Conservation (phyloP, 345 rosid species). For the Aurinia saxatilis region DNA sequence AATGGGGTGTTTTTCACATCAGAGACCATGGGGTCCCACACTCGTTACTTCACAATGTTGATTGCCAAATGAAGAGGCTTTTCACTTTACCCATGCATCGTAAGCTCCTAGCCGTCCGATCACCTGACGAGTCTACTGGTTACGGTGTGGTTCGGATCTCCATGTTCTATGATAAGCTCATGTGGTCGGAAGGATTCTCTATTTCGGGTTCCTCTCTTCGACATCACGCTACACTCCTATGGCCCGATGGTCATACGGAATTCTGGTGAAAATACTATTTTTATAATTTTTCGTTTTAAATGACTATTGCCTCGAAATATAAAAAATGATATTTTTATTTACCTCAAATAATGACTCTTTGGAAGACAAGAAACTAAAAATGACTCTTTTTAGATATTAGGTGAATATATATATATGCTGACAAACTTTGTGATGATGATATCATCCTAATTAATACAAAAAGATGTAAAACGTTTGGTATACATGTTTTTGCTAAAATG, state of each 20-base stretch:
- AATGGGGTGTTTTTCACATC: slow-evolving; percentile 74
- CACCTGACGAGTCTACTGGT: slow-evolving; percentile 46
- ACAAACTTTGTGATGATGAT: too few relatives aligned
- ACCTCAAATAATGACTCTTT: neutral
- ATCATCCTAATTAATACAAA: too few relatives aligned
- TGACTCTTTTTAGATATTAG: neutral
- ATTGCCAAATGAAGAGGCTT: slow-evolving; percentile 36
- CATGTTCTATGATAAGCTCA: slow-evolving; percentile 51
- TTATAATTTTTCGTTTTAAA: neutral
- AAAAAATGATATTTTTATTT: neutral
- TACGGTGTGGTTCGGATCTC: slow-evolving; percentile 60
- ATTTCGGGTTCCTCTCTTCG: slow-evolving; percentile 47
- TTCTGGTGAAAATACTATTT: slow-evolving; percentile 49
- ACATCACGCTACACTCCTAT: slow-evolving; percentile 56
- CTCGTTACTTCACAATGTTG: slow-evolving; percentile 34
- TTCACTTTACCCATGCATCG: slow-evolving; percentile 50
- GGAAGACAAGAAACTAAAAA: neutral
- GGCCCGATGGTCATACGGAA: slow-evolving; percentile 52
- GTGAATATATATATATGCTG: too few relatives aligned
- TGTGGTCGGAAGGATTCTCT: slow-evolving; percentile 89
- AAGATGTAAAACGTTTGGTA: too few relatives aligned
- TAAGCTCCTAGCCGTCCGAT: slow-evolving; percentile 47
- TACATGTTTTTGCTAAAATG: neutral
- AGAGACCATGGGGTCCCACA: slow-evolving; percentile 57
- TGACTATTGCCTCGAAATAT: neutral